Evolutionary conservation across 257 asterid species (phyloP).

Genomic region (Solanum bulbocastanum): DNA sequence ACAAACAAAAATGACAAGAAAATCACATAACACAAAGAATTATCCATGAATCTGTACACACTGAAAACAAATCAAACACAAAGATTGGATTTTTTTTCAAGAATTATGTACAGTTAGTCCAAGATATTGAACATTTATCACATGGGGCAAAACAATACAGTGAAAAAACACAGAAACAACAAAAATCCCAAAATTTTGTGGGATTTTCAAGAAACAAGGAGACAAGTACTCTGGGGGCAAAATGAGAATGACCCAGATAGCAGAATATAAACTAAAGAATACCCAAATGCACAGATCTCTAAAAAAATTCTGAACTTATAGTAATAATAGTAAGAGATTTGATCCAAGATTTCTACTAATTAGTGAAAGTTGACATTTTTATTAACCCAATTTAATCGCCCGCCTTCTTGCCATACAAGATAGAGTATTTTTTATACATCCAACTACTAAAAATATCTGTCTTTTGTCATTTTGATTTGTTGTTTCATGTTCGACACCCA

Average conservation of each 20-base stretch:
- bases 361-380: background rate
- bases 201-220: background rate
- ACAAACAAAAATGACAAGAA: constrained; percentile 17
- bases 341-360: background rate
- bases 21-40: background rate
- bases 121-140: background rate
- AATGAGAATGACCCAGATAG: background rate
- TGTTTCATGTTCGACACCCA: accelerated
- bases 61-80: background rate
- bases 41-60: constrained; percentile 9
- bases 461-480: too few species aligned
- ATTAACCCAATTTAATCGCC: background rate
- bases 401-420: background rate
- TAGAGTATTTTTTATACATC: background rate
- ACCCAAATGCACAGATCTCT: background rate
- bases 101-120: background rate
- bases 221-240: background rate
- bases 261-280: background rate
- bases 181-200: background rate
- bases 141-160: background rate
- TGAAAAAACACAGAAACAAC: background rate
- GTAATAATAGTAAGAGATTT: background rate
- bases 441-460: background rate
- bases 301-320: background rate
- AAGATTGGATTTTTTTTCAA: background rate